Evolutionary conservation across 352 stramenopile genomes (phyloP).

Genomic region (Pythium biforme): DNA sequence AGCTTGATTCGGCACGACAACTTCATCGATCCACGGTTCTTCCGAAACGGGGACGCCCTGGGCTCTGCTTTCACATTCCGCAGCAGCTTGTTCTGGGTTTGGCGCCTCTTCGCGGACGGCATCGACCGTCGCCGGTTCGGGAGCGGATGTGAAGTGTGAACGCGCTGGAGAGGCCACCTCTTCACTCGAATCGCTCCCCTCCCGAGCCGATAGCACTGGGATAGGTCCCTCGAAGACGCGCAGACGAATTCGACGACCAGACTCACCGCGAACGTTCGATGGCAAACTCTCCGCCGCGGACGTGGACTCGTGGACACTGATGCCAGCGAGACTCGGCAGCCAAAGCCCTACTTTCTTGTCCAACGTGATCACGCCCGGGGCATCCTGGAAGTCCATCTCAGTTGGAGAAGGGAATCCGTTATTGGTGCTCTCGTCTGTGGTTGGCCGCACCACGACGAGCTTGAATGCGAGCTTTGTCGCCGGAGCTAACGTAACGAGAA

Average conservation of each 20-base stretch:
- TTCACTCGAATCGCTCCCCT: not conserved
- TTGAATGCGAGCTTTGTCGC: conserved; percentile 18
- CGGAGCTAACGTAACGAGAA: not conserved
- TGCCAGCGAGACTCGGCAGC: conserved; percentile 9
- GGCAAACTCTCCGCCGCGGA: not conserved
- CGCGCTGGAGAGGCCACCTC: not conserved
- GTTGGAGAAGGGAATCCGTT: not conserved
- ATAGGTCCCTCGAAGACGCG: conserved; percentile 40
- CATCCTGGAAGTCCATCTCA: conserved; percentile 12
- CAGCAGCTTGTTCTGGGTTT: not conserved
- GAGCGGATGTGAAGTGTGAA: conserved; percentile 28
- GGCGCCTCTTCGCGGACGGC: not conserved
- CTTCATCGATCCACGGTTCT: conserved; percentile 3
- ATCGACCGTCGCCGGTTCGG: not conserved
- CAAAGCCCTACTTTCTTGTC: conserved; percentile 14
- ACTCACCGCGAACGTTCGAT: conserved; percentile 35
- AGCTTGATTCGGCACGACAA: conserved; percentile 22
- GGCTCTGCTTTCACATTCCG: not conserved
- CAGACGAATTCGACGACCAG: conserved; percentile 32
- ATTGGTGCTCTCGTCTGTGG: not conserved
- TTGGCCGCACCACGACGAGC: not conserved
- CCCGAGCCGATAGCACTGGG: not conserved
- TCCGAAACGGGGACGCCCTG: not conserved
- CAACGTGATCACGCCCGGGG: conserved; percentile 8
- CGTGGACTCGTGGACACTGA: conserved; percentile 5